These are phyloP conservation scores for Monosporozyma aerobia DNA, from an alignment of 805 yeast genomes.

Conservation along the genomic window DNA sequence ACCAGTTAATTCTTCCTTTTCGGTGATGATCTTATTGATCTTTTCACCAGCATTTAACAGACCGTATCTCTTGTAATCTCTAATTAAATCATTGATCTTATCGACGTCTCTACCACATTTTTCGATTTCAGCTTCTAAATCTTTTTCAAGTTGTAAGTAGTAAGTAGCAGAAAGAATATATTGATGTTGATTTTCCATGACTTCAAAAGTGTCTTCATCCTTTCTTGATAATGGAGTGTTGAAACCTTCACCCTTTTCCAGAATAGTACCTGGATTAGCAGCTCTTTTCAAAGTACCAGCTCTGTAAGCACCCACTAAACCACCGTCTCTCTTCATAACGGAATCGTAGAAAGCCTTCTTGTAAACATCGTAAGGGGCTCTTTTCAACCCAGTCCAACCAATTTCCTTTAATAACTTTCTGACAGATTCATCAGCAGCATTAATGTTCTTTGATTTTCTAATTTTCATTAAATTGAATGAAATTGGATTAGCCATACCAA, in stretches of 20 bases:
- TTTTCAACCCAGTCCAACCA: conserved; percentile 91
- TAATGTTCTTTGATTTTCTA: conserved; percentile 25
- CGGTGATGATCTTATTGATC: conserved; percentile 13
- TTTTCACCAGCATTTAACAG: conserved; percentile 39
- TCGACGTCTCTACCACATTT: conserved; percentile 30
- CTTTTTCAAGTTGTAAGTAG: conserved; percentile 39
- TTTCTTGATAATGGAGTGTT: conserved; percentile 40
- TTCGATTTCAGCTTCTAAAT: conserved; percentile 33
- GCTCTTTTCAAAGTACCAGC: conserved; percentile 56
- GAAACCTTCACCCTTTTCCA: conserved; percentile 75
- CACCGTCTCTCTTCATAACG: conserved; percentile 58
- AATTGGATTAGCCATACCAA: conserved; percentile 73
- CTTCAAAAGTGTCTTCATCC: conserved; percentile 26
- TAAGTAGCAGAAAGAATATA: conserved; percentile 48
- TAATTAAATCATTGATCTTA: conserved; percentile 33
- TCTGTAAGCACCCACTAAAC: conserved; percentile 65
- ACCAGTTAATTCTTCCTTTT: conserved; percentile 16
- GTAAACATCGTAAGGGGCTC: conserved; percentile 60
- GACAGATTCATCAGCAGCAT: conserved; percentile 17
- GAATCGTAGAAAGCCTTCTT: conserved; percentile 55
- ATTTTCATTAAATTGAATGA: conserved; percentile 35
- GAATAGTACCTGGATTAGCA: conserved; percentile 47
- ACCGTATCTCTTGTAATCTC: conserved; percentile 58
- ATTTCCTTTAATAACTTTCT: conserved; percentile 42
- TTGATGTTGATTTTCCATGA: conserved; percentile 34